A percentile compares a stretch with the other conserved stretches of the same genome.
phyloP scores from a whole-genome alignment of 139 green algal species.

The Chlamydomonas sphaeroides region DNA sequence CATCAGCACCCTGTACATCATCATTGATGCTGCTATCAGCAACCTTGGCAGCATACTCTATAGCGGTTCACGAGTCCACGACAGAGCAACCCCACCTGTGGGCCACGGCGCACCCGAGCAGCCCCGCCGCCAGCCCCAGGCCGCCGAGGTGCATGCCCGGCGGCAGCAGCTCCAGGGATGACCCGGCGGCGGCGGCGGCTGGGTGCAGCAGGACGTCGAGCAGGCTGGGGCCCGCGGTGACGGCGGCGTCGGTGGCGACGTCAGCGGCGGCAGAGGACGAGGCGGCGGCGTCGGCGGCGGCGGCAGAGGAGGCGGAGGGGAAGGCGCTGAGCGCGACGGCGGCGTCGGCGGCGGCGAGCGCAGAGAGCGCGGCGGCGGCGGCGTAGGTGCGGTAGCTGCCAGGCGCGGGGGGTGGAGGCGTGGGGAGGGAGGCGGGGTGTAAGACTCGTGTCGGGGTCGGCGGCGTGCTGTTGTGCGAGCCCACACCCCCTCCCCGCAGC shows the following conservation, averaged over 20 bases:
- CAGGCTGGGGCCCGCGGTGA: neutral
- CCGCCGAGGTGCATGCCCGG: neutral
- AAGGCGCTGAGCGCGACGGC: neutral
- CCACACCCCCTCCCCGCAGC: neutral
- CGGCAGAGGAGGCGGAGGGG: neutral
- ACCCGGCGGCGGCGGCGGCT: neutral
- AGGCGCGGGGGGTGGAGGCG: neutral
- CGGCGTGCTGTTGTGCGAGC: too few species aligned
- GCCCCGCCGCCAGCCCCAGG: neutral
- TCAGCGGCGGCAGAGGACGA: neutral
- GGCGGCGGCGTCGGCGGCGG: neutral
- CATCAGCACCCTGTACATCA: too few species aligned
- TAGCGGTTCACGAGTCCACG: too few species aligned
- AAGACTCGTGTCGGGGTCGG: neutral
- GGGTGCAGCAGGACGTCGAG: neutral
- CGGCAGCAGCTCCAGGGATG: neutral
- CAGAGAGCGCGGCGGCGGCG: neutral
- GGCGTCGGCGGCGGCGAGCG: neutral
- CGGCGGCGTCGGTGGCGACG: neutral
- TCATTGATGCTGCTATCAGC: too few species aligned
- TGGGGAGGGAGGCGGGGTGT: neutral
- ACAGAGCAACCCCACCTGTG: too few species aligned
- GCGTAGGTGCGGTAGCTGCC: conserved; percentile 24
- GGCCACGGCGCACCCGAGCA: conserved; percentile 1
- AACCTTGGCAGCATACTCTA: too few species aligned